These are phyloP conservation scores for Tetrahymena malaccensis DNA, from an alignment of 73 alveolate species.

Conservation along the genomic window DNA sequence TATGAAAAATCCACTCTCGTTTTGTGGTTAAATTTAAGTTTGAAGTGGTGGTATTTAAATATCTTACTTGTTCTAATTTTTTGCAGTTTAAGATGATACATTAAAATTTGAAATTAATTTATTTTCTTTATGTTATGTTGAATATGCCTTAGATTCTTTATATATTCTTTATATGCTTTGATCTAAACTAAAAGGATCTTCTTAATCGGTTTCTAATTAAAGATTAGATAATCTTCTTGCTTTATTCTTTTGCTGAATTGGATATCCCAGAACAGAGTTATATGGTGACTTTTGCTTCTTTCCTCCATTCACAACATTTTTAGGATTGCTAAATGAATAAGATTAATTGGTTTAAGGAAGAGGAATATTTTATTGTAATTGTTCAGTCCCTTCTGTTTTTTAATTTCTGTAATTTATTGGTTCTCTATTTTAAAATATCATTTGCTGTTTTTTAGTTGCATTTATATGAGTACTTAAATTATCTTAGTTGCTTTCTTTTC, in stretches of 20 bases:
- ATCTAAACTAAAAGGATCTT: neutral
- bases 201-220: neutral
- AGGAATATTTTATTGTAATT: neutral
- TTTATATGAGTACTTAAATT: neutral
- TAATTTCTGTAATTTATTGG: neutral
- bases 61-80: neutral
- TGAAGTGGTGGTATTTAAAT: neutral
- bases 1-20: neutral
- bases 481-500: neutral
- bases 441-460: neutral
- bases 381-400: neutral
- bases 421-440: neutral
- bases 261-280: neutral
- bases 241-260: neutral
- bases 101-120: neutral
- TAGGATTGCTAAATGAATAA: neutral
- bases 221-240: neutral
- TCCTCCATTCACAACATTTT: neutral
- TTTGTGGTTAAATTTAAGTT: neutral
- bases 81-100: neutral
- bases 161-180: neutral
- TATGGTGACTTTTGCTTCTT: neutral
- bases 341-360: neutral
- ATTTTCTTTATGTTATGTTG: neutral
- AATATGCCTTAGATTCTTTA: neutral